Evolutionary conservation across 495 filamentous ascomycete species (phyloP), one percentile per base, ranked within the genome.

Genomic region (Podospora bellae-mahoneyi): DNA sequence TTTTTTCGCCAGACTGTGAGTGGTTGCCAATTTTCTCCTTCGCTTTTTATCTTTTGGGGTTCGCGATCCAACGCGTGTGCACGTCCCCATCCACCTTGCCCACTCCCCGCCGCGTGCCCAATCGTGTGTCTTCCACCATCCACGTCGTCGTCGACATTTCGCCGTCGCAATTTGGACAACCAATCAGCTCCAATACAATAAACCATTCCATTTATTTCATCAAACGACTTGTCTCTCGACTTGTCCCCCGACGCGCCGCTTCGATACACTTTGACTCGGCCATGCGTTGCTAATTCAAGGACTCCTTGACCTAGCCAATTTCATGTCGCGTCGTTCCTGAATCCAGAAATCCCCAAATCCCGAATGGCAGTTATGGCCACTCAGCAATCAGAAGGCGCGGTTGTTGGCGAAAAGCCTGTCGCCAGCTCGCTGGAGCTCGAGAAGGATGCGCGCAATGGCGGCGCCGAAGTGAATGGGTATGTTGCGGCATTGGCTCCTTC

Each of bases 351-450:
- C 19, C n/a, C 7, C 74, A 68, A 27, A 66, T 55, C 62, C 63
- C 73, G 80, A 75, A 83, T 86, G 82, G 80, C 81, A 78, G 78
- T 82, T 64, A 87, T 89, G 85, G 80, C 84, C n/a, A 82, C 86
- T 64, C 80, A 79, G 54, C 77, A 80, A 26, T 71, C 81, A 65
- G 82, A 86, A 66, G 75, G 74, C 57, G 72, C 77, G 70, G 70
- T 79, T 66, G 76, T 83, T 55, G 81, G 84, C 68, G 78, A 81
- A 64, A 87, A 85, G 77, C 75, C 77, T 20, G 75, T 81, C 68
- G 77, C 78, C 70, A 81, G 82, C 78, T 77, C 82, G 62, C 62
- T 85, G 48, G 77, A 81, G 67, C 54, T 71, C 44, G 78, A 82
- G 20, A 76, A 80, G 64, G 82, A 84, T 71, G 67, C 57, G 27